Conservation (phyloP, 345 rosid genomes). For the Adansonia digitata region DNA sequence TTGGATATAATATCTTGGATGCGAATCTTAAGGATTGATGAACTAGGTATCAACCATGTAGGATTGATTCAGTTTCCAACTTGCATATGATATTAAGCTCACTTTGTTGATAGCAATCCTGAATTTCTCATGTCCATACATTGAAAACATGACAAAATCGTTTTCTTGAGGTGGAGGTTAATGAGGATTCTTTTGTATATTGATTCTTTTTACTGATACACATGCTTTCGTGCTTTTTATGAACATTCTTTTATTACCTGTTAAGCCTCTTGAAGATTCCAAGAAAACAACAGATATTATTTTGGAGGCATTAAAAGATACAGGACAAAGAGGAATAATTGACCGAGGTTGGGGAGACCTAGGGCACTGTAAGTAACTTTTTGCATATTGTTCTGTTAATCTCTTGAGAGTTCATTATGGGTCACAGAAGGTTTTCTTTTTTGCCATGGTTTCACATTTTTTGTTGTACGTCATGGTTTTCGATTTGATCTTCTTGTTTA, state of each 20-base stretch:
- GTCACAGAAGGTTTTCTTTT: neutral
- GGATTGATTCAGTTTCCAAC: slow-evolving; percentile 5
- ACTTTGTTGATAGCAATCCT: neutral
- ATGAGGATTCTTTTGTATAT: neutral
- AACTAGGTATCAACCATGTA: neutral
- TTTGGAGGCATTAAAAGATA: slow-evolving; percentile 78
- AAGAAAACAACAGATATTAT: slow-evolving; percentile 63
- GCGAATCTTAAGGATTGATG: neutral
- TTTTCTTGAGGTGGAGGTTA: neutral
- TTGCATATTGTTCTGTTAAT: neutral
- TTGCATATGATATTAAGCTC: neutral
- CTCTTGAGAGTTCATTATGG: neutral
- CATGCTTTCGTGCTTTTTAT: neutral
- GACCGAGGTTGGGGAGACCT: slow-evolving; percentile 97
- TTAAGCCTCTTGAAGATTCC: slow-evolving; percentile 93
- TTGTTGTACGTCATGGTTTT: neutral
- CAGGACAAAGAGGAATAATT: slow-evolving; percentile 88
- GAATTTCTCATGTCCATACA: neutral
- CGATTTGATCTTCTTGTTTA: neutral
- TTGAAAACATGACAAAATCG: neutral
- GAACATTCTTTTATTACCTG: slow-evolving; percentile 16
- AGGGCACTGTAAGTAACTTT: slow-evolving; percentile 48
- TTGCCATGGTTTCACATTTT: neutral
- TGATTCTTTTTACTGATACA: neutral
- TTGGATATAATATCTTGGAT: neutral